Base-by-base conservation (phyloP, 257 asterid genomes). In the Ehretia macrophylla region DNA sequence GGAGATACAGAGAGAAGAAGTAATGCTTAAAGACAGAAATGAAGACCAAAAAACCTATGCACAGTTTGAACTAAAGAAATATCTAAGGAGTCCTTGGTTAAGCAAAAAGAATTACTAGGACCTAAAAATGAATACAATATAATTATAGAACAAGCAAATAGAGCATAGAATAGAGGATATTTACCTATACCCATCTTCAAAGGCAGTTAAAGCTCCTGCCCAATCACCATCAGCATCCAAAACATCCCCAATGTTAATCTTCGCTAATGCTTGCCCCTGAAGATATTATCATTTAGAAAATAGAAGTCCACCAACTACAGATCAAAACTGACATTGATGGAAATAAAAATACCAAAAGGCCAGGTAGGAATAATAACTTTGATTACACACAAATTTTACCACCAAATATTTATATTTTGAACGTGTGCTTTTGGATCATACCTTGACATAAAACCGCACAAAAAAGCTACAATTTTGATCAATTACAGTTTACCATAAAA, bases 211-310 rank as follows among this genome's bases (percentile, higher is more conserved):
- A 70, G 96, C 99, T 48, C 82, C 87, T 54, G 44, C 17, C 80
- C 81, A 81, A 60, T 90, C 81, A 68, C 95, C 97, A 57, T 42
- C 55, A 56, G 90, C 76, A 66, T 93, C 99, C 72, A 93, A 75
- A 75, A 72, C 72, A 71, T 77, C 78, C 47, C 99, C 99, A 51
- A 85, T 81, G 75, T 80, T 88, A 64, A 89, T 86, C 84, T 83
- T 86, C 59, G 84, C 85, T 68, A 89, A 44, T 60, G 92, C 97
- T 79, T 89, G 96, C 66, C 99, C 99, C 99, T 92, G 82, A 63
- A 75, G 68, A 39, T 62, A 69, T 68, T 63, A 27, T 39, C 51
- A 64, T 67, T 53, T 49, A 66, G 50, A 68, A 38, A 68, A 52
- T 60, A 55, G 49, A 27, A 23, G n/a, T 38, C 52, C 47, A 58